phyloP scores from a whole-genome alignment of 2,329 filamentous ascomycete genomes.

The Hysterium pulicare region DNA sequence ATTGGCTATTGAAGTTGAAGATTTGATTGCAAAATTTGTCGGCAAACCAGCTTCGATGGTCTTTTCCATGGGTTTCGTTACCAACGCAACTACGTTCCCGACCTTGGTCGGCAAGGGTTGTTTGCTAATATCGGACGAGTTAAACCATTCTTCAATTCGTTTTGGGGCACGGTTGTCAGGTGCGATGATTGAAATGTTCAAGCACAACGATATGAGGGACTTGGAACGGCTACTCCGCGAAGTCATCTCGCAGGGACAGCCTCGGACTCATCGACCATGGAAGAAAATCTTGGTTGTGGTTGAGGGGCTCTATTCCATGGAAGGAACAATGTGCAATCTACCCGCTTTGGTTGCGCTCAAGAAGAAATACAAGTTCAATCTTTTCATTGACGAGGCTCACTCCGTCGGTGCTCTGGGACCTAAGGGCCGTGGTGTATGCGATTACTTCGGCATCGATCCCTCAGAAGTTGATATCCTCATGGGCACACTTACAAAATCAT shows the following conservation, averaged over 20 bases:
- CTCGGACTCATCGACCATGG: constrained; percentile 97
- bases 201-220: constrained; percentile 92
- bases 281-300: constrained; percentile 98
- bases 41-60: constrained; percentile 94
- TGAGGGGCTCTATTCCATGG: constrained; percentile 98
- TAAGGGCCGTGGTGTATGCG: constrained; percentile 85
- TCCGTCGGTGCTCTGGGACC: constrained; percentile 91
- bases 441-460: constrained; percentile 92
- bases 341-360: constrained; percentile 83
- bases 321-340: constrained; percentile 98
- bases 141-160: constrained; percentile 97
- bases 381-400: constrained; percentile 96
- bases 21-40: constrained; percentile 83
- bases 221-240: constrained; percentile 85
- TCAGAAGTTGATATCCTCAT: constrained; percentile 90
- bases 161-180: constrained; percentile 91
- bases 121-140: constrained; percentile 91
- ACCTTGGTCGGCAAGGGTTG: constrained; percentile 90
- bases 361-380: constrained; percentile 93
- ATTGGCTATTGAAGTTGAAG: constrained; percentile 83
- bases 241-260: constrained; percentile 92
- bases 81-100: constrained; percentile 89
- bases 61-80: constrained; percentile 98
- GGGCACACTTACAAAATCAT: constrained; percentile 97
- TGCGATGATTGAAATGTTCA: constrained; percentile 93